Conservation (phyloP, 495 filamentous ascomycete species). For the Hypoxylon subgilvum region DNA sequence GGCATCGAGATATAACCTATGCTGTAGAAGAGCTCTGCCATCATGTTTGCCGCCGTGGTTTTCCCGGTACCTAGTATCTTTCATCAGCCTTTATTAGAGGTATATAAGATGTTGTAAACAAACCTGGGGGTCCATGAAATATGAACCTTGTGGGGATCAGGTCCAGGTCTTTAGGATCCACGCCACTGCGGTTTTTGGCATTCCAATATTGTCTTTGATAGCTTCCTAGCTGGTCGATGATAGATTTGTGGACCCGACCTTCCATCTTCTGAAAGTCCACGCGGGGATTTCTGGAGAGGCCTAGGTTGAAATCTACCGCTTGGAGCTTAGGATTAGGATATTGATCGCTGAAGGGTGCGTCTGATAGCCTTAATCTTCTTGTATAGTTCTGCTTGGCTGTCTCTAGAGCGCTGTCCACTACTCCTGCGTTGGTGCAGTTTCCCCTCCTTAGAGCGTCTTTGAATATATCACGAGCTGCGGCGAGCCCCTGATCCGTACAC, state of each 20-base stretch:
- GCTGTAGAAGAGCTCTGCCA: conserved; percentile 73
- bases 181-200: conserved; percentile 51
- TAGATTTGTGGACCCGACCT: conserved; percentile 6
- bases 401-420: neutral
- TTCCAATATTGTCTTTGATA: conserved; percentile 54
- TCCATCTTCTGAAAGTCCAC: neutral
- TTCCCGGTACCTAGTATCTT: neutral
- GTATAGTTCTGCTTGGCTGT: neutral
- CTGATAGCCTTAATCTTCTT: neutral
- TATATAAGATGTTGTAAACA: neutral
- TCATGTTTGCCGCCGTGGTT: conserved; percentile 68
- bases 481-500: conserved; percentile 49
- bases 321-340: neutral
- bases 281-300: neutral
- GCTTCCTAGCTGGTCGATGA: conserved; percentile 55
- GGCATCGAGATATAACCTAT: conserved; percentile 62
- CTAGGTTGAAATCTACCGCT: neutral
- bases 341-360: neutral
- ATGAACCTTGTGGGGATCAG: conserved; percentile 65
- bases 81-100: neutral
- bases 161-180: conserved; percentile 58
- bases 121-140: conserved; percentile 64
- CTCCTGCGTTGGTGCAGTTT: neutral
- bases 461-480: conserved; percentile 45
- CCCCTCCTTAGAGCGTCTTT: conserved; percentile 45